Base-by-base conservation (phyloP, 805 yeast species). In the Candida coquimbonensis region DNA sequence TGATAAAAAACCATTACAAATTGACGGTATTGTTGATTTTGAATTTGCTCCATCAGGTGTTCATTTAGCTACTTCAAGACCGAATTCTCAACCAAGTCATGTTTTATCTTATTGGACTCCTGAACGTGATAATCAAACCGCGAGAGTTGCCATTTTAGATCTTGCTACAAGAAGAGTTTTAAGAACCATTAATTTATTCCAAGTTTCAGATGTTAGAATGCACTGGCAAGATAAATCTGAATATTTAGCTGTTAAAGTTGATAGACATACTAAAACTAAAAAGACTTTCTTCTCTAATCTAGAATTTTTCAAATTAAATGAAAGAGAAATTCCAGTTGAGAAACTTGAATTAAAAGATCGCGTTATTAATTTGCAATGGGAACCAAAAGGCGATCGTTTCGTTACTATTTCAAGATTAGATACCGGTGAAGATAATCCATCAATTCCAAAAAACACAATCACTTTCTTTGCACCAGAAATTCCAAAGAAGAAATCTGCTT, bases 81-180 rank as follows among this genome's bases (percentile, higher is more conserved):
- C 69, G 48, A 70, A 63, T 36, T 78, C 74, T 47, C 74, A 72
- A 38, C 75, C 75, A 44, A 81, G 81, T 46, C 82, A 82, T 56
- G 69, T 89, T 33, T 74, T 93, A 55, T 81, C 95, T 31, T 93
- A 83, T 72, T 93, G 99, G 99, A 89, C 96, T 40, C 99, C 99
- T 45, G 99, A 93, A 71, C 70, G 81, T 44, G 66, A 75, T 52
- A 91, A 93, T 67, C 96, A 90, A 72, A 85, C 96, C 39, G 97
- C 99, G 27, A 84, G 95, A 66, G 98, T 91, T 48, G 79, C 95
- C 24, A 69, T 93, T 52, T 83, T 93, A 81, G 88, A 87, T 59
- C 77, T 90, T 45, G 95, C 96, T 49, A 74, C 88, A 26, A 86
- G 83, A 65, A 75, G 80, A 64, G 81, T 89, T 40, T 67, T 93